Evolutionary conservation across 164 flowering plant genomes (phyloP).

Genomic region (Euptelea pleiosperma): DNA sequence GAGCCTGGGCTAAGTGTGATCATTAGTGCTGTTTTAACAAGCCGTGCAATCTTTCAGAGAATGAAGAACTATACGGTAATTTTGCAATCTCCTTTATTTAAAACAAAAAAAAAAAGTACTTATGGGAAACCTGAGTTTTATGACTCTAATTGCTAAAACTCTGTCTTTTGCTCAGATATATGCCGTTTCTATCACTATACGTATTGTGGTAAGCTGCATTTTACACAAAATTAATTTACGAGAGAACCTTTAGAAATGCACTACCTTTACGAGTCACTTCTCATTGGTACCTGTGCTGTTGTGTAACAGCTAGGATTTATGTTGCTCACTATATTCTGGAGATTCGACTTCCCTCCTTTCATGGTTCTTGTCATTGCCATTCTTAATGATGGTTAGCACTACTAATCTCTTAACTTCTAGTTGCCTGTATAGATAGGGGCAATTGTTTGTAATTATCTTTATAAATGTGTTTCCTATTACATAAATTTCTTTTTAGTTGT

Average conservation of each 20-base stretch:
- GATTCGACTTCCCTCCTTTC: slow-evolving; percentile 63
- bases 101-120: background rate
- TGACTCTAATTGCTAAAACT: slow-evolving; percentile 3
- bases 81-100: background rate
- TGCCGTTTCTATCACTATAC: slow-evolving; percentile 73
- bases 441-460: background rate
- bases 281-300: background rate
- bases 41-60: slow-evolving; percentile 69
- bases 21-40: slow-evolving; percentile 65
- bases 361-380: slow-evolving; percentile 70
- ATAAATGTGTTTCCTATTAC: background rate
- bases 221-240: background rate
- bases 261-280: slow-evolving; percentile 1
- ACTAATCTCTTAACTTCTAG: background rate
- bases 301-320: slow-evolving; percentile 54
- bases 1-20: slow-evolving; percentile 76
- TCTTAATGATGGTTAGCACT: slow-evolving; percentile 59
- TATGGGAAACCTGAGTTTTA: background rate
- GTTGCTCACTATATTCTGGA: slow-evolving; percentile 49
- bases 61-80: slow-evolving; percentile 69
- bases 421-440: background rate
- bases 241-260: slow-evolving; percentile 1
- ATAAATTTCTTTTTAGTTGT: background rate
- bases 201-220: slow-evolving; percentile 58
- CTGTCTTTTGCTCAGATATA: slow-evolving; percentile 45